These are phyloP conservation scores for Aspergillus ochraceoroseus DNA, from an alignment of 2,329 filamentous ascomycete species.

Conservation along the genomic window DNA sequence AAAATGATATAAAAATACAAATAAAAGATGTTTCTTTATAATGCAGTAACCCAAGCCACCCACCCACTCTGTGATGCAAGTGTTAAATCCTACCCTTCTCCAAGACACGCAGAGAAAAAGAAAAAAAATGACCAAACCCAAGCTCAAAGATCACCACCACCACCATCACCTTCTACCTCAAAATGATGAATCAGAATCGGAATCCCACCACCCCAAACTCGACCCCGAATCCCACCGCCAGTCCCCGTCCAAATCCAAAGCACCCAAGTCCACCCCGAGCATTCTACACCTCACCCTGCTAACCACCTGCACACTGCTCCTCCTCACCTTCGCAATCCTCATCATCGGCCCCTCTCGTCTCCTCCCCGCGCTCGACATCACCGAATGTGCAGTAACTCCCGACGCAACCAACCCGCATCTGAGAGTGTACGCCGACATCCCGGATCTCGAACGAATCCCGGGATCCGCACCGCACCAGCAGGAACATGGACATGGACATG, in stretches of 20 bases:
- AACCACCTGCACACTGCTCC: constrained; percentile 7
- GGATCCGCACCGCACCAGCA: not conserved
- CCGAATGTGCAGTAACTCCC: no score
- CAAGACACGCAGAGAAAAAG: not conserved
- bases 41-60: no score
- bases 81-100: no score
- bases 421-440: not conserved
- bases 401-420: not conserved
- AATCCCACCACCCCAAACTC: no score
- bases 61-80: no score
- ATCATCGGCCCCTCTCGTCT: constrained; percentile 5
- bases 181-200: no score
- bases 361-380: no score
- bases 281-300: not conserved
- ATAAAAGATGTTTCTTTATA: no score
- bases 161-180: not conserved
- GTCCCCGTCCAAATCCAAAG: not conserved
- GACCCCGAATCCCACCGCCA: no score
- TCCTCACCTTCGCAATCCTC: constrained; percentile 11
- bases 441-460: not conserved
- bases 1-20: no score
- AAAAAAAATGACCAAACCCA: not conserved
- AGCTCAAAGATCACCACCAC: not conserved
- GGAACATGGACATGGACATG: no score
- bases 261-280: not conserved